These are phyloP conservation scores for Fonsecaea multimorphosa DNA, from an alignment of 2,329 filamentous ascomycete genomes.

Conservation along the genomic window DNA sequence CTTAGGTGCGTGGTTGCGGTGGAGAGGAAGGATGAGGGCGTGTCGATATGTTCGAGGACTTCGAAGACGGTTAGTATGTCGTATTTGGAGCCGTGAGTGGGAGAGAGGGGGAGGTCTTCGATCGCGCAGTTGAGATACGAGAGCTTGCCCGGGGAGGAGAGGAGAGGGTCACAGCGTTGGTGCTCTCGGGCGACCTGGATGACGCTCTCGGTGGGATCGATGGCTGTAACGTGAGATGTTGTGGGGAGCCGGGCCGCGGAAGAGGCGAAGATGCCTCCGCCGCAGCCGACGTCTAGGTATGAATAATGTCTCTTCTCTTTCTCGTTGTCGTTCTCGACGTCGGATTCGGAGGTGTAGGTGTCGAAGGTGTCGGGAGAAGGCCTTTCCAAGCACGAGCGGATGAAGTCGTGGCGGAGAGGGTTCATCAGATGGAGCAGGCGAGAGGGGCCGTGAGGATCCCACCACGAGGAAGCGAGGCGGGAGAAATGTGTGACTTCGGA, in stretches of 20 bases:
- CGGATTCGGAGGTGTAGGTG: not conserved
- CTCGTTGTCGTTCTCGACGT: not conserved
- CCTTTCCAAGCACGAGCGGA: slow-evolving; percentile 67
- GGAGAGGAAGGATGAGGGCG: slow-evolving; percentile 75
- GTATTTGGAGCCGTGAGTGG: slow-evolving; percentile 51
- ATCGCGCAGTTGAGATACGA: slow-evolving; percentile 77
- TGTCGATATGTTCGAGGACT: slow-evolving; percentile 89
- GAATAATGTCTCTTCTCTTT: slow-evolving; percentile 40
- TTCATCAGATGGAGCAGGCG: slow-evolving; percentile 97
- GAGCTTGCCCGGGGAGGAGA: slow-evolving; percentile 64
- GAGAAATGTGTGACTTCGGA: slow-evolving; percentile 95
- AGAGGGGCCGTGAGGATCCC: slow-evolving; percentile 92
- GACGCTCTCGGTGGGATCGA: slow-evolving; percentile 52
- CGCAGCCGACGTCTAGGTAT: slow-evolving; percentile 93
- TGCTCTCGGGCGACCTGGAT: slow-evolving; percentile 74
- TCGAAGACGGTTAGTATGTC: slow-evolving; percentile 91
- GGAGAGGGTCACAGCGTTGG: slow-evolving; percentile 72
- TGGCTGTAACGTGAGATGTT: slow-evolving; percentile 52
- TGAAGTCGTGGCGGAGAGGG: slow-evolving; percentile 92
- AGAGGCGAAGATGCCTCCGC: slow-evolving; percentile 95
- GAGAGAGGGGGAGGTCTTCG: slow-evolving; percentile 64
- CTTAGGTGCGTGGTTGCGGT: slow-evolving; percentile 75
- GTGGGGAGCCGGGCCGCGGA: slow-evolving; percentile 52
- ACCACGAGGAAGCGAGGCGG: slow-evolving; percentile 90
- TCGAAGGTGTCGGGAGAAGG: slow-evolving; percentile 33